phyloP scores from a whole-genome alignment of 371 early-diverging fungal species.

The Entomophthora muscae region DNA sequence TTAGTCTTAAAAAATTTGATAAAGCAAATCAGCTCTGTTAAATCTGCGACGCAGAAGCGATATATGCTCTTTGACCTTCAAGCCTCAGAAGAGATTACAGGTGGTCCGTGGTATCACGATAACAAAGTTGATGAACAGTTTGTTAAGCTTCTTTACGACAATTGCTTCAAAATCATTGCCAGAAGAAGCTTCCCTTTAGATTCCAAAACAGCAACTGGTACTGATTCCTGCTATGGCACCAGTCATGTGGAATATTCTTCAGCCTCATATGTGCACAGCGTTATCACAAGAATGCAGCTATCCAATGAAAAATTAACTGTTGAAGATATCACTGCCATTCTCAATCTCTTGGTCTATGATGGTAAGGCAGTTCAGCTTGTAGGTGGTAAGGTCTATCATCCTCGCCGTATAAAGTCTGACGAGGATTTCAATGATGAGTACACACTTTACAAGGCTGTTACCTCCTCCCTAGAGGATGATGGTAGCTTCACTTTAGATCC shows the following conservation, averaged over 20 bases:
- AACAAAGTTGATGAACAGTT: conserved; percentile 91
- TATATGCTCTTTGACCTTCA: conserved; percentile 84
- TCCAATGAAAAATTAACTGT: neutral
- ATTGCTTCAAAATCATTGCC: conserved; percentile 52
- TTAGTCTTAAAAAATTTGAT: conserved; percentile 75
- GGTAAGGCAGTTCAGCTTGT: neutral
- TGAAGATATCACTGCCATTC: neutral
- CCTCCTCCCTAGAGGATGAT: too few species aligned
- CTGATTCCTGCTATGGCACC: neutral
- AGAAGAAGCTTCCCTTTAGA: neutral
- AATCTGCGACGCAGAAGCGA: conserved; percentile 78
- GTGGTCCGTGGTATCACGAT: conserved; percentile 96
- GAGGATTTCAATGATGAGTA: too few species aligned
- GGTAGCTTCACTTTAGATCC: too few species aligned
- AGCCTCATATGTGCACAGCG: neutral
- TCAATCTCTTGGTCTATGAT: neutral
- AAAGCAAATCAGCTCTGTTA: conserved; percentile 87
- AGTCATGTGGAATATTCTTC: neutral
- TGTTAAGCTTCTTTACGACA: conserved; percentile 62
- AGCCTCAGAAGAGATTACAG: conserved; percentile 88
- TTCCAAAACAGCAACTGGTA: neutral
- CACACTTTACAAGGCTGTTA: too few species aligned
- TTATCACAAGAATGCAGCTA: neutral
- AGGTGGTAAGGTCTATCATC: too few species aligned
- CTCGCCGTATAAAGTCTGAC: too few species aligned